phyloP scores from a whole-genome alignment of 257 asterid species.

The Solanum ossicruentum region DNA sequence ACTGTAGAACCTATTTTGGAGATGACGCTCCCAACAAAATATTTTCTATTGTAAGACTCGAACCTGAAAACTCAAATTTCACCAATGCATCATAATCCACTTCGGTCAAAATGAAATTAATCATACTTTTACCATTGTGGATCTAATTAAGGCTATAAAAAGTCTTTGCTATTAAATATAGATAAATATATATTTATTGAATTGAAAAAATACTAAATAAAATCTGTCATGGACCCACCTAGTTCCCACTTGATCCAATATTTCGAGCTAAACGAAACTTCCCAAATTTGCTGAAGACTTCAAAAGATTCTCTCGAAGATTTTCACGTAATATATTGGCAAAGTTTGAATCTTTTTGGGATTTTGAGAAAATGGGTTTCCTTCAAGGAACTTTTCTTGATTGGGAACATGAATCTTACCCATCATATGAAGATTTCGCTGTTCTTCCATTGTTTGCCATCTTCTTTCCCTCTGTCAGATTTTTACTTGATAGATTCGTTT shows the following conservation, averaged over 20 bases:
- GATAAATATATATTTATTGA: no score
- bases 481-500: conserved; percentile 82
- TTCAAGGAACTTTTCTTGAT: conserved; percentile 28
- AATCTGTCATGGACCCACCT: background rate
- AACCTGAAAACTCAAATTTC: no score
- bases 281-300: background rate
- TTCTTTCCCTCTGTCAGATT: conserved; percentile 68
- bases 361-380: conserved; percentile 32
- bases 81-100: accelerated
- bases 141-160: no score
- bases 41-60: no score
- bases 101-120: no score
- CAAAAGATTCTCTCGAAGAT: background rate
- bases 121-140: no score
- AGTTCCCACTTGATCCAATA: background rate
- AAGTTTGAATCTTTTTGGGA: conserved; percentile 10
- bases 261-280: background rate
- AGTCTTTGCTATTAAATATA: background rate
- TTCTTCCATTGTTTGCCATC: conserved; percentile 59
- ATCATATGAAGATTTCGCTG: conserved; percentile 51
- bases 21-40: no score
- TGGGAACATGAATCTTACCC: conserved; percentile 87
- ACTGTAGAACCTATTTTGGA: no score
- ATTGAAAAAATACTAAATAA: background rate
- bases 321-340: background rate